phyloP scores from a whole-genome alignment of 805 yeast genomes.

The Jamesozyma lodderae region DNA sequence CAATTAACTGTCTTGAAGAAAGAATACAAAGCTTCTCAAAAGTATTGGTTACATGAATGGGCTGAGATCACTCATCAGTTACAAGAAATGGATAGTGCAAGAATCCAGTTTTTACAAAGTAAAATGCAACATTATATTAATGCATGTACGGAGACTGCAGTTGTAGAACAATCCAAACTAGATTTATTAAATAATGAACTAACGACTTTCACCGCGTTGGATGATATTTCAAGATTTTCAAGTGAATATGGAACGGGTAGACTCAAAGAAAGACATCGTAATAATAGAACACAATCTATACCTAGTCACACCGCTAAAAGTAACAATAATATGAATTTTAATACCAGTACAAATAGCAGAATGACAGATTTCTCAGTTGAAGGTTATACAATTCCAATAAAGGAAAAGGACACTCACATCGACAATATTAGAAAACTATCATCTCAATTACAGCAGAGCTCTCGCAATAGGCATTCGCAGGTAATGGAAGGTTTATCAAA shows the following conservation, averaged over 20 bases:
- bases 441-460: conserved; percentile 17
- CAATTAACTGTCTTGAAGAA: conserved; percentile 24
- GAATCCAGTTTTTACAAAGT: conserved; percentile 24
- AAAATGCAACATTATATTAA: conserved; percentile 23
- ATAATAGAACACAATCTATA: not conserved
- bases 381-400: not conserved
- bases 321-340: not conserved
- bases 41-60: conserved; percentile 30
- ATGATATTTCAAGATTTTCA: conserved; percentile 27
- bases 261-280: conserved; percentile 15
- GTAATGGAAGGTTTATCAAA: not conserved
- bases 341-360: not conserved
- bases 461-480: not conserved
- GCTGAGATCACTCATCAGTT: conserved; percentile 18
- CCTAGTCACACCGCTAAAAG: not conserved
- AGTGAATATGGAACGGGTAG: conserved; percentile 29
- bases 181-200: conserved; percentile 20
- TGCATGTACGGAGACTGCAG: conserved; percentile 18
- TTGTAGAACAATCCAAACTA: conserved; percentile 24
- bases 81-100: conserved; percentile 25
- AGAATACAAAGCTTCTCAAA: conserved; percentile 27
- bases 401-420: conserved; percentile 9
- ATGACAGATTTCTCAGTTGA: not conserved
- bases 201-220: conserved; percentile 21
- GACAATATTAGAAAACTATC: conserved; percentile 26